phyloP scores from a whole-genome alignment of 257 asterid genomes.

The Plectranthus barbatus region DNA sequence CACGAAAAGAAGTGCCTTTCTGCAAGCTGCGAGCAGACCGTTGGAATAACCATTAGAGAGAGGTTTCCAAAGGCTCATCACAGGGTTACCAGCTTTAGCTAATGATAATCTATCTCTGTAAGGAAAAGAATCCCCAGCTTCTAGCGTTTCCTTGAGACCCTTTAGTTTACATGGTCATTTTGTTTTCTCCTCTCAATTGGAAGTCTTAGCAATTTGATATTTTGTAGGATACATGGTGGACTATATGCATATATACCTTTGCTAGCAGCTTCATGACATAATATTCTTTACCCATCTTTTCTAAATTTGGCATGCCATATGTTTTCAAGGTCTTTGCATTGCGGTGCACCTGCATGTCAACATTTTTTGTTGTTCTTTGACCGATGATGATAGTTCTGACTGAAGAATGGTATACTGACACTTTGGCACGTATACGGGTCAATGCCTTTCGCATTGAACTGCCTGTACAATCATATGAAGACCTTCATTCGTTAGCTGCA shows the following conservation, averaged over 20 bases:
- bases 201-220: not conserved
- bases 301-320: too few species aligned
- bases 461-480: slow-evolving; percentile 60
- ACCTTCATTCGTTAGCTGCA: slow-evolving; percentile 67
- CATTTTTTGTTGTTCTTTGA: slow-evolving; percentile 26
- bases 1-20: too few species aligned
- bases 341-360: not conserved
- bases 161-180: too few species aligned
- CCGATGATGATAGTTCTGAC: slow-evolving; percentile 61
- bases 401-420: slow-evolving; percentile 67
- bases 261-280: not conserved
- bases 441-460: slow-evolving; percentile 81
- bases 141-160: too few species aligned
- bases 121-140: too few species aligned
- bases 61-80: too few species aligned
- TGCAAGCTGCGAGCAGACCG: too few species aligned
- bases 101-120: too few species aligned
- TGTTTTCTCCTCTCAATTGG: too few species aligned
- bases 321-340: not conserved
- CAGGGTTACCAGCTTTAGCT: too few species aligned
- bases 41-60: too few species aligned
- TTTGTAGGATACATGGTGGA: not conserved
- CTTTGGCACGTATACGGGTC: slow-evolving; percentile 73
- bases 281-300: not conserved
- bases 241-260: not conserved